Evolutionary conservation across 352 stramenopile species (phyloP), one percentile per base, ranked within the genome.

Genomic region (Globisporangium mamillatum): DNA sequence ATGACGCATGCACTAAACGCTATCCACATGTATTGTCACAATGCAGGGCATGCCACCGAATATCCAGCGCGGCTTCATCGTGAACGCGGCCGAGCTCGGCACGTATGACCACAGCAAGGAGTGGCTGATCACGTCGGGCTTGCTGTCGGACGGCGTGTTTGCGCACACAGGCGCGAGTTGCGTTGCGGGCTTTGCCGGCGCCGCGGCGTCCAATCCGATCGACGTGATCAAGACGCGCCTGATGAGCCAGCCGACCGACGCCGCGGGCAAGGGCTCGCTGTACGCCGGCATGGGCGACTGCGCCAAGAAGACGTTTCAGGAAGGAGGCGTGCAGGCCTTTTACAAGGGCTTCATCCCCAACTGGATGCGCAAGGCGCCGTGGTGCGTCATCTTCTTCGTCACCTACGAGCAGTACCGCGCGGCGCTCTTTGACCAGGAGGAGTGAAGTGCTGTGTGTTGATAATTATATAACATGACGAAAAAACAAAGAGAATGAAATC

Each of bases 91-190:
- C 12, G 89, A 96, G 70, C 75, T 96, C 38, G 84, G 83, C 70
- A 94, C 86, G 57, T 96, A 96, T 67, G 89, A 96, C 63, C 85
- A 96, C 76, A 91, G 82, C 71, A 95, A 95, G 68, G 76, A 92
- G 68, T 72, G 85, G 58, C 61, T 95, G 24, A 74, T 94, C 55
- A 80, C 82, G 14, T 90, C 82, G 8, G 86, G 84, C 1, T 24
- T 93, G 20, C 70, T 91, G 0, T 61, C 78, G 6, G 82, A 91
- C 8, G 88, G 84, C 12, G 76, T 93, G 27, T 72, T 90, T 59
- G 82, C 86, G 46, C 86, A 93, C 68, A 91, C 84, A 16, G 84
- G 81, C 10, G 85, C 86, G 14, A 95, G 88, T 62, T 91, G 78
- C 38, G 74, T 93, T 27, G 88, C 88, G 55, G 88, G 88, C 25